Percentiles rank a stretch among this genome's conserved stretches.
Conservation (phyloP, 129 eudicot species). For the Helianthus tuberosus region DNA sequence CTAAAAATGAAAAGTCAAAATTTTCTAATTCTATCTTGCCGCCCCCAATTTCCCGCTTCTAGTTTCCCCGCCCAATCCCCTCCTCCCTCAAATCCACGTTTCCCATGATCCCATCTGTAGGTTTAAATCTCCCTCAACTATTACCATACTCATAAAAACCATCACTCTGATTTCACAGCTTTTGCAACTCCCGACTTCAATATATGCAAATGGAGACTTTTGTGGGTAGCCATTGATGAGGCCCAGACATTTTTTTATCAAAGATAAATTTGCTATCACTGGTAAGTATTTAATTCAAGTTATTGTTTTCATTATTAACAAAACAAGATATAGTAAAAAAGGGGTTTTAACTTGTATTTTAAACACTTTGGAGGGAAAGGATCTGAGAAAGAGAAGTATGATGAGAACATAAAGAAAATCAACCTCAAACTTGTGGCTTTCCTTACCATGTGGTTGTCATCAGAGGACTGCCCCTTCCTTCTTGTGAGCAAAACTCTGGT, state of each 20-base stretch:
- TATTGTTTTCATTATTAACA: not conserved
- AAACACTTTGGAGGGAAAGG: constrained; percentile 71
- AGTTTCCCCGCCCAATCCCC: too few relatives aligned
- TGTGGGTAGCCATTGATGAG: constrained; percentile 58
- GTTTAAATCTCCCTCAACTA: too few relatives aligned
- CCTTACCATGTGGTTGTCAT: constrained; percentile 88
- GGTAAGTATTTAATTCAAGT: constrained; percentile 47
- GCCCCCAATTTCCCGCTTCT: too few relatives aligned
- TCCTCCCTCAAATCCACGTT: too few relatives aligned
- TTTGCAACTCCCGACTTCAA: too few relatives aligned
- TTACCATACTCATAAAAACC: too few relatives aligned
- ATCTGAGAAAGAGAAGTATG: constrained; percentile 87
- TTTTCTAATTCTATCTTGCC: too few relatives aligned
- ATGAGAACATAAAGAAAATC: constrained; percentile 68
- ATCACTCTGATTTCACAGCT: too few relatives aligned
- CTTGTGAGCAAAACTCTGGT: constrained; percentile 50
- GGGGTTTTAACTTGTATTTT: constrained; percentile 16
- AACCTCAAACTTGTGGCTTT: constrained; percentile 87
- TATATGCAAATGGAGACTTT: constrained; percentile 35
- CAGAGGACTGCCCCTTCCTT: constrained; percentile 93
- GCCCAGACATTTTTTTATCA: constrained; percentile 71
- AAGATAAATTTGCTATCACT: constrained; percentile 77
- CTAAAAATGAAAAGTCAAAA: too few relatives aligned
- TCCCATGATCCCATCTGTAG: too few relatives aligned
- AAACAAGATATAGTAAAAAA: not conserved